Base-by-base conservation (phyloP, 2,329 filamentous ascomycete species). In the Aspergillus sp. region DNA sequence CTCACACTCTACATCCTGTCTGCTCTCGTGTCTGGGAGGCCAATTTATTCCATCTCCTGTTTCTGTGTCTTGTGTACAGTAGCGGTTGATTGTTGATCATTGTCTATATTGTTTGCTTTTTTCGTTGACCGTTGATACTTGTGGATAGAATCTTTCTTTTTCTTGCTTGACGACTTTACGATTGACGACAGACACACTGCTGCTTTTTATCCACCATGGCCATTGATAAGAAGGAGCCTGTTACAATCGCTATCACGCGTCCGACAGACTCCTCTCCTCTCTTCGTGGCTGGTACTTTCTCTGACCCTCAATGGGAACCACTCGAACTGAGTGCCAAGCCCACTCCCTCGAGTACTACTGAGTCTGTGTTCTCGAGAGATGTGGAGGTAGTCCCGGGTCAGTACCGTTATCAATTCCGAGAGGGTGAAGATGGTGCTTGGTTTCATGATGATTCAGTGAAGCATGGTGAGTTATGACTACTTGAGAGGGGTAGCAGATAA, bases 231-330 rank as follows among this genome's bases (percentile, higher is more conserved):
- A 53, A 50, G 34, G 54, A 59, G 47, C 53, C 55, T 33, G 48
- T 63, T 41, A 60, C 54, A 43, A 55, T 64, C 48, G 53, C 61
- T 36, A 49, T 60, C 43, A 54, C 54, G 46, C 59, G 59, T 43
- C 54, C 57, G 29, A 52, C 52, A 29, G 52, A 57, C 41, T 52
- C 54, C 42, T 12, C 26, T 5, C 59, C 60, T 26, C 38, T 63
- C 46, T 62, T 57, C 46, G 48, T 63, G 40, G 54, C 54, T 29
- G 56, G 53, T 27, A 55, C 58, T 33, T 61, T 63, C 50, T 57
- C 60, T 39, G 52, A 60, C 6, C 59, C 60, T 41, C 49, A 57
- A 26, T 62, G 60, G 60, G 49, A 59, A 32, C 57, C 55, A 2
- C 41, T 61, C 44, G 55, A 61, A 47, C 52, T 61, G 9, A 53